Conservation (phyloP, 2,329 filamentous ascomycete genomes). For the Cercospora beticola region DNA sequence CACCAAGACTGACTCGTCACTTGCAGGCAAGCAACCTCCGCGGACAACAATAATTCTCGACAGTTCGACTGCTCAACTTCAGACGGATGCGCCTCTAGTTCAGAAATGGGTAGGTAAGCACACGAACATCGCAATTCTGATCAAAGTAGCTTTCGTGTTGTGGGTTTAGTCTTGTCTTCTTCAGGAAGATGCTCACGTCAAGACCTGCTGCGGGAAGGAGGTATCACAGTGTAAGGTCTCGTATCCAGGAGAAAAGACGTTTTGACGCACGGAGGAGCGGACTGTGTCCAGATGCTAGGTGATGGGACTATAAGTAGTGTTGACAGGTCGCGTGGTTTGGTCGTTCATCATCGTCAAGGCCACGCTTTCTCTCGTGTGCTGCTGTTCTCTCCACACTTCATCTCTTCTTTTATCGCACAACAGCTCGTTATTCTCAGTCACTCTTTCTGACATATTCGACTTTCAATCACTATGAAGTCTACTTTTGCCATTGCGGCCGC, state of each 20-base stretch:
- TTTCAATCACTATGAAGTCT: constrained; percentile 4
- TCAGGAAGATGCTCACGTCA: not conserved
- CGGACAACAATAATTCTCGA: not conserved
- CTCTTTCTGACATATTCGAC: not conserved
- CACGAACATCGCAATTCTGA: not conserved
- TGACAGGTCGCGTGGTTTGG: not conserved
- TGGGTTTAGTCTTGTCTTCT: not conserved
- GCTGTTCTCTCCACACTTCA: not conserved
- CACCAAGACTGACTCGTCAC: not conserved
- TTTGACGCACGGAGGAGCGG: not conserved
- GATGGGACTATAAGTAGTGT: not conserved
- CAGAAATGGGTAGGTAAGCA: not conserved
- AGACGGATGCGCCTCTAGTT: not conserved
- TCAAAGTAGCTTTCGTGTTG: not conserved
- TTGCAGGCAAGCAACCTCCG: not conserved
- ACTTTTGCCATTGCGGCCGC: constrained; percentile 10
- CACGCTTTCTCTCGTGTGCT: not conserved
- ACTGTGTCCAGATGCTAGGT: not conserved
- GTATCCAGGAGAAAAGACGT: not conserved
- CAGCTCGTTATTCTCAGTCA: not conserved
- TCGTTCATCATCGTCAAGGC: not conserved
- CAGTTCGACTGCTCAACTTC: not conserved
- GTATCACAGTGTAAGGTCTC: not conserved
- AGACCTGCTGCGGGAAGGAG: not conserved
- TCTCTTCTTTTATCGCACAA: not conserved